Base-by-base conservation (phyloP, 1,284 basidiomycete species). In the Cutaneotrichosporon spelunceum region DNA sequence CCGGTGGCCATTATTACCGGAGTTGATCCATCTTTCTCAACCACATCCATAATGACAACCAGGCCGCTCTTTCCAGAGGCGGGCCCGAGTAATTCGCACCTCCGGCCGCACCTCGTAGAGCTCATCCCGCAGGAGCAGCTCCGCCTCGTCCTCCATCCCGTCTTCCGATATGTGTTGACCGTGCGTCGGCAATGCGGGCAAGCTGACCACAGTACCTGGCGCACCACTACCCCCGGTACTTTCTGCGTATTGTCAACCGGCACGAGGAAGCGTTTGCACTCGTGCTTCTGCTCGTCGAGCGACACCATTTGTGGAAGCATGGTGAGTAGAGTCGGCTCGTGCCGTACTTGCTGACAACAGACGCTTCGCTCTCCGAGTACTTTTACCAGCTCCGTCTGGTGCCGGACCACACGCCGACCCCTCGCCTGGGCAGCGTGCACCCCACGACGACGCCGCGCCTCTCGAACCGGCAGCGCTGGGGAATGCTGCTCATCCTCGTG, bases 201-300 rank as follows among this genome's bases (percentile, higher is more conserved):
- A 3, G 21, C 55, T 60, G 39, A 58, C 57, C 11, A 16, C 67
- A 95, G 92, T 91, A 98, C 53, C 91, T 98, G 69, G 93, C 96
- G 1, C 94, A 98, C 81, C 85, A 88, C 61, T 90, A 98, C 77
- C 96, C 96, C 7, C 86, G 96, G 57, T 94, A 97, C 77, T 84
- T 99, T 36, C 80, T 99, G 39, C 86, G 89, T 19, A 82, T 99
- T 57, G 91, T 97, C 14, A 98, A 99, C 78, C 82, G 86, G 44
- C 95, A 98, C 82, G 96, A 99, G 77, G 95, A 98, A 78, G 89
- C 97, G 72, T 99, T 96, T 73, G 90, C 92, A 0, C 65, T 86
- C 16, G 81, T 96, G 59, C 92, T 99, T 87, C 81, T 93, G 47
- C 83, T 92, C 59, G 86, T 99, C 5, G 96, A 99, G 79, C 82